Conservation (phyloP, 2,329 filamentous ascomycete species). For the Pyricularia pennisetigena region DNA sequence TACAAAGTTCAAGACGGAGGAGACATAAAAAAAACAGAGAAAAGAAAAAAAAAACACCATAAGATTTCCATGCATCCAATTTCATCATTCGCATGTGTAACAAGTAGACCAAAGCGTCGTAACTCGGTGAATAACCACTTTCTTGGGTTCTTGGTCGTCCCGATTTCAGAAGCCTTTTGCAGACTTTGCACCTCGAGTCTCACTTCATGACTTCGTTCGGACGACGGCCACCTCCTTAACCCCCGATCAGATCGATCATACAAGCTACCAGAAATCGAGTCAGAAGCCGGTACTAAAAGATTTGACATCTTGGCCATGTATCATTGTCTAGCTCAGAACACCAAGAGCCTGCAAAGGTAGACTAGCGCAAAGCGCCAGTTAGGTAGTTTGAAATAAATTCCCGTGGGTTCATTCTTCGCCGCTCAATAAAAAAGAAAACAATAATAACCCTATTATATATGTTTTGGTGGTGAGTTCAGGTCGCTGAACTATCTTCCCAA, state of each 20-base stretch:
- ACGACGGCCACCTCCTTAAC: background rate
- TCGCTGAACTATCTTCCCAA: background rate
- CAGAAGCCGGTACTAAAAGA: background rate
- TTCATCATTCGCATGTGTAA: background rate
- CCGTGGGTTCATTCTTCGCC: background rate
- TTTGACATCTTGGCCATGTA: background rate
- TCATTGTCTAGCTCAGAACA: background rate
- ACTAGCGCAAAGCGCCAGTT: background rate
- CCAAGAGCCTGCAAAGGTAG: background rate
- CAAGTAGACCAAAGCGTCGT: background rate
- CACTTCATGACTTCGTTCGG: background rate
- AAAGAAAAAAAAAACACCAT: background rate
- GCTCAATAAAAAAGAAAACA: background rate
- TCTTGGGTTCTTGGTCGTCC: background rate
- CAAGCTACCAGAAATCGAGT: background rate
- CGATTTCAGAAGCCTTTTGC: background rate
- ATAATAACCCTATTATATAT: background rate
- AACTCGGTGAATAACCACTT: background rate
- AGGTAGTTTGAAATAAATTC: background rate
- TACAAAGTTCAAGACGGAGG: constrained; percentile 26
- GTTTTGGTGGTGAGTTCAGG: background rate
- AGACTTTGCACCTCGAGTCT: background rate
- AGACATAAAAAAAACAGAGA: background rate
- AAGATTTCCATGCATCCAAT: background rate
- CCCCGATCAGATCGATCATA: background rate